Percentiles rank a stretch among this genome's conserved stretches.
These are phyloP conservation scores for Coemansia furcata DNA, from an alignment of 192 early-diverging fungal genomes.

Conservation along the genomic window DNA sequence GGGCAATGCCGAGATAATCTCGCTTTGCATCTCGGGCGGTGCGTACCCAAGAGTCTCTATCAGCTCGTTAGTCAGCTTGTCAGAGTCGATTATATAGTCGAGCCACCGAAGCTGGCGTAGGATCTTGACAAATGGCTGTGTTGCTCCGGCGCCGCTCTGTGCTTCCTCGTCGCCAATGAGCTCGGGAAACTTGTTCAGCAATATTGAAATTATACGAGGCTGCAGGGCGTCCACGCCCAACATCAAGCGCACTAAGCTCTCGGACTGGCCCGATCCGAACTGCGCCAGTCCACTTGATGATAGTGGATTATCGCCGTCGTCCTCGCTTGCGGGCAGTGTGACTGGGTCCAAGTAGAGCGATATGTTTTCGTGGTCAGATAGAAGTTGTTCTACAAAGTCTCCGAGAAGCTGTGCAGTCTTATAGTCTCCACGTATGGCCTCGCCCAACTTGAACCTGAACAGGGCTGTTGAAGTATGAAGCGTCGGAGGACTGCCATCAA, in stretches of 20 bases:
- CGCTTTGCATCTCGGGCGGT: slow-evolving; percentile 64
- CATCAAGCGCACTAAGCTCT: slow-evolving; percentile 62
- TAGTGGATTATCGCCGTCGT: not conserved
- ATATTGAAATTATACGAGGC: slow-evolving; percentile 48
- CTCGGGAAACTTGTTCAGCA: slow-evolving; percentile 65
- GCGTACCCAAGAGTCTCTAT: slow-evolving; percentile 66
- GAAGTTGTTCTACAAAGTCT: slow-evolving; percentile 28
- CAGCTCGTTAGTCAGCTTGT: slow-evolving; percentile 58
- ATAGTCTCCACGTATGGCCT: slow-evolving; percentile 7
- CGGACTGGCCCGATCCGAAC: slow-evolving; percentile 10
- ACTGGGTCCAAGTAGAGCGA: slow-evolving; percentile 32
- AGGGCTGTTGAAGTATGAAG: slow-evolving; percentile 33
- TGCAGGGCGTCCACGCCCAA: slow-evolving; percentile 63
- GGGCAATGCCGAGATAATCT: slow-evolving; percentile 71
- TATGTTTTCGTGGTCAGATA: slow-evolving; percentile 29
- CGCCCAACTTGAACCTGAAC: slow-evolving; percentile 29
- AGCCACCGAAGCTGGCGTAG: slow-evolving; percentile 76
- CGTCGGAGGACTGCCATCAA: not conserved
- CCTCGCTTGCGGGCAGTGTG: not conserved
- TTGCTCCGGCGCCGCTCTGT: slow-evolving; percentile 16
- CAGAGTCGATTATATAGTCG: slow-evolving; percentile 67
- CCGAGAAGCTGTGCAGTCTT: not conserved
- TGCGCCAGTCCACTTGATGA: not conserved
- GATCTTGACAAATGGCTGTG: slow-evolving; percentile 58
- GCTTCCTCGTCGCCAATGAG: slow-evolving; percentile 54